Evolutionary conservation across 106 monocot species (phyloP).

Genomic region (Gastrodia elata): DNA sequence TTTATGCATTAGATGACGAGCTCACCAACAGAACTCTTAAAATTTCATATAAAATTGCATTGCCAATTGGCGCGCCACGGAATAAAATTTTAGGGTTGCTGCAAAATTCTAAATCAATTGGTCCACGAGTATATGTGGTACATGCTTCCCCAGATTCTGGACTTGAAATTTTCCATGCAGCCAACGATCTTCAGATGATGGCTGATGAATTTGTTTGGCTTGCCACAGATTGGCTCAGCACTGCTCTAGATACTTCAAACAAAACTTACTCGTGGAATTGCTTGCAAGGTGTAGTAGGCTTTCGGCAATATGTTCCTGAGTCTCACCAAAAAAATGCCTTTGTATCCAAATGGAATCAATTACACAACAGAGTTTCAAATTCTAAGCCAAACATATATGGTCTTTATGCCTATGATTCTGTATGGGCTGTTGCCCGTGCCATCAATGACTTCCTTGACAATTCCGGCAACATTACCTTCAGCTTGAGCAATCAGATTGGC

Average conservation of each 20-base stretch:
- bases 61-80: constrained; percentile 26
- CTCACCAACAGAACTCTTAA: constrained; percentile 31
- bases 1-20: constrained; percentile 33
- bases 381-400: constrained; percentile 39
- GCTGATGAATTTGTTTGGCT: constrained; percentile 56
- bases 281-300: constrained; percentile 54
- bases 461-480: constrained; percentile 31
- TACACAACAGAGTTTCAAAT: constrained; percentile 9
- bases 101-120: constrained; percentile 29
- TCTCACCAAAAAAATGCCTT: constrained; percentile 31
- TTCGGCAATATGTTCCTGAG: constrained; percentile 45
- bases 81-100: constrained; percentile 25
- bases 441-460: constrained; percentile 43
- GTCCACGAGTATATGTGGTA: constrained; percentile 57
- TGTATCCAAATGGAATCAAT: constrained; percentile 30
- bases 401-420: constrained; percentile 61
- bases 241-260: constrained; percentile 27
- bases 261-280: constrained; percentile 7
- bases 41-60: constrained; percentile 33
- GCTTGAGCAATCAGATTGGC: constrained; percentile 11
- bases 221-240: constrained; percentile 64
- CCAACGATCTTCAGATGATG: constrained; percentile 58
- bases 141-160: constrained; percentile 66
- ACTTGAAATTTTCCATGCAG: constrained; percentile 40
- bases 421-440: constrained; percentile 56